A percentile compares a stretch with the other conserved stretches of the same genome.
Conservation (phyloP, 768 basidiomycete genomes). For the Leucocoprinus birnbaumii region DNA sequence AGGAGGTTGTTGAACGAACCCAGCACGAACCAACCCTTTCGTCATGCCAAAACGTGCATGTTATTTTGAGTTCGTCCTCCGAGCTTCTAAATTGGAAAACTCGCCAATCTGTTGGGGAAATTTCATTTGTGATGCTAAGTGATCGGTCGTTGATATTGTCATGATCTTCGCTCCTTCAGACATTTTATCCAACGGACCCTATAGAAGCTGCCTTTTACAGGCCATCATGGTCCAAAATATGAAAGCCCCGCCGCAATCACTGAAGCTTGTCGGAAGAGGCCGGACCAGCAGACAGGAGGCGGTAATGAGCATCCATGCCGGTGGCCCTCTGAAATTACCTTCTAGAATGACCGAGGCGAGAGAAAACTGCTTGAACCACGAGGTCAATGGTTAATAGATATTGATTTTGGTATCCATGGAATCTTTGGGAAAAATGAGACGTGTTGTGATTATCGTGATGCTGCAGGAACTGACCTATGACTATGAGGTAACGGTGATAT, state of each 20-base stretch:
- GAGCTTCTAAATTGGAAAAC: slow-evolving; percentile 3
- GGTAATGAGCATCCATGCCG: slow-evolving; percentile 9
- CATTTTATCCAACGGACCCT: not conserved
- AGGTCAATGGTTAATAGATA: not conserved
- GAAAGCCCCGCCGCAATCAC: slow-evolving; percentile 4
- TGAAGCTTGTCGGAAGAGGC: slow-evolving; percentile 11
- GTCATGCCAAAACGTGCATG: slow-evolving; percentile 5
- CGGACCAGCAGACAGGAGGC: slow-evolving; percentile 3
- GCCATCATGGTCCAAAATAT: not conserved
- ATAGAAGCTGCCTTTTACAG: slow-evolving; percentile 4
- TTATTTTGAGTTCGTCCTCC: slow-evolving; percentile 3
- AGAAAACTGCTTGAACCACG: not conserved
- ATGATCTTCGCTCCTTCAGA: slow-evolving; percentile 7
- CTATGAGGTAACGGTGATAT: slow-evolving; percentile 2
- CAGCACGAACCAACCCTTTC: slow-evolving; percentile 2
- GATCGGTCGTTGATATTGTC: not conserved
- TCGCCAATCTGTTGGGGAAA: slow-evolving; percentile 7
- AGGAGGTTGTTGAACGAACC: slow-evolving; percentile 3
- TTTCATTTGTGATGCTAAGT: not conserved
- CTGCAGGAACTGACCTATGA: not conserved
- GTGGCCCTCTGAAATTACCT: not conserved
- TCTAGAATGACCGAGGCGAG: not conserved
- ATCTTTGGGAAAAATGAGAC: not conserved
- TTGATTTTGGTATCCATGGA: not conserved
- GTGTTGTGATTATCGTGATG: not conserved